Conservation (phyloP, 192 early-diverging fungal genomes). For the Chytriomyces hyalinus region DNA sequence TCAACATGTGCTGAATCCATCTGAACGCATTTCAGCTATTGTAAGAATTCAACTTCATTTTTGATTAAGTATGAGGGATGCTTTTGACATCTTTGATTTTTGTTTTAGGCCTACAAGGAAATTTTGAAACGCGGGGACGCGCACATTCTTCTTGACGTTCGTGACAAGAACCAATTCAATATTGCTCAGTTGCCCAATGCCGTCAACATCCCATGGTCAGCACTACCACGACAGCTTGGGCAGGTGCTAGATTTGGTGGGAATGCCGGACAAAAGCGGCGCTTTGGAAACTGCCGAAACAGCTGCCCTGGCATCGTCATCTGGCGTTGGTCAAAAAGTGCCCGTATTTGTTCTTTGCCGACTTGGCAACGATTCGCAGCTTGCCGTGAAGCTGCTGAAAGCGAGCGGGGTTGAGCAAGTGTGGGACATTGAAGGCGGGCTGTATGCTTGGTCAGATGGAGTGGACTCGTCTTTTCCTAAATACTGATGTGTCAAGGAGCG, state of each 20-base stretch:
- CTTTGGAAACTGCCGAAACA: background rate
- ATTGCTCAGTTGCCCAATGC: conserved; percentile 79
- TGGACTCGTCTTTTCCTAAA: conserved; percentile 83
- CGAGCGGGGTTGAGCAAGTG: conserved; percentile 63
- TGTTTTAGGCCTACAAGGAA: conserved; percentile 53
- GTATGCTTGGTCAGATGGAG: conserved; percentile 70
- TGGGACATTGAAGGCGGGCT: conserved; percentile 87
- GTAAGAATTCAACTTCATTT: conserved; percentile 2
- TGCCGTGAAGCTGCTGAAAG: conserved; percentile 77
- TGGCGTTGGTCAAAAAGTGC: background rate
- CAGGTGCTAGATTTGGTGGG: conserved; percentile 32
- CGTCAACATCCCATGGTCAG: conserved; percentile 60
- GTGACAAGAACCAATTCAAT: conserved; percentile 81
- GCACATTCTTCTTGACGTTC: conserved; percentile 88
- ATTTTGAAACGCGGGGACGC: conserved; percentile 43
- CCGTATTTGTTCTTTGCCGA: conserved; percentile 86
- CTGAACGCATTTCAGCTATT: conserved; percentile 55
- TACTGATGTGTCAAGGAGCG: conserved; percentile 54
- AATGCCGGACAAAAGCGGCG: conserved; percentile 32
- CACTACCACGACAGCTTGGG: conserved; percentile 22
- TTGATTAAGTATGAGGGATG: background rate
- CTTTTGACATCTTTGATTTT: background rate
- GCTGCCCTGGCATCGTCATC: conserved; percentile 28
- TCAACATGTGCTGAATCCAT: conserved; percentile 42
- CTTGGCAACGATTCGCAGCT: conserved; percentile 89